Conservation (phyloP, 768 basidiomycete species). For the Phanerochaete carnosa region DNA sequence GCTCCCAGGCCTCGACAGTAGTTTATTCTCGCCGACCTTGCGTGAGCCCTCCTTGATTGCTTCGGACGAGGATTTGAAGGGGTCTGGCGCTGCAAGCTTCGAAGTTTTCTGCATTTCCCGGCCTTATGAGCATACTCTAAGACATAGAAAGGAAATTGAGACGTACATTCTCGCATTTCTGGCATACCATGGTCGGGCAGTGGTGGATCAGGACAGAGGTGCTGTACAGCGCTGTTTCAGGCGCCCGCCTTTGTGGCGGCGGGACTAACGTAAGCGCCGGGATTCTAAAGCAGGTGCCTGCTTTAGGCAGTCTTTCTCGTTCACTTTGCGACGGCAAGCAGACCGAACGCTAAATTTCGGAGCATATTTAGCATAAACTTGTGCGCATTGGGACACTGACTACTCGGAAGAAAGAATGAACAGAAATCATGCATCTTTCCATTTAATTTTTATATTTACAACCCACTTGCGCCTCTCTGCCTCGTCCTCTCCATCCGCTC, state of each 20-base stretch:
- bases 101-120: constrained; percentile 69
- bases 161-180: constrained; percentile 76
- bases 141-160: constrained; percentile 6
- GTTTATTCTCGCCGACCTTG: constrained; percentile 78
- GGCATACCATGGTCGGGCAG: constrained; percentile 67
- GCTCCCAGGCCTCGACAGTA: constrained; percentile 55
- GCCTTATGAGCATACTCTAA: constrained; percentile 11
- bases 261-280: constrained; percentile 4
- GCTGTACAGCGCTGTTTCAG: neutral
- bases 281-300: neutral
- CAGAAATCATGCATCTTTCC: constrained; percentile 9
- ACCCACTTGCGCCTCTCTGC: constrained; percentile 69
- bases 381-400: too few species aligned
- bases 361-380: too few species aligned
- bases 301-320: too few species aligned
- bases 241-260: neutral
- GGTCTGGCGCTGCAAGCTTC: constrained; percentile 87
- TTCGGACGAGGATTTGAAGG: constrained; percentile 68
- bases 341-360: too few species aligned
- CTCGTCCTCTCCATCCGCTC: constrained; percentile 58
- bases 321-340: neutral
- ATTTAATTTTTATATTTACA: constrained; percentile 49
- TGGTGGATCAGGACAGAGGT: neutral
- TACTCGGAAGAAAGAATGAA: too few species aligned
- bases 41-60: constrained; percentile 79